phyloP scores from a whole-genome alignment of 2,329 filamentous ascomycete species.

The Apiospora marii region DNA sequence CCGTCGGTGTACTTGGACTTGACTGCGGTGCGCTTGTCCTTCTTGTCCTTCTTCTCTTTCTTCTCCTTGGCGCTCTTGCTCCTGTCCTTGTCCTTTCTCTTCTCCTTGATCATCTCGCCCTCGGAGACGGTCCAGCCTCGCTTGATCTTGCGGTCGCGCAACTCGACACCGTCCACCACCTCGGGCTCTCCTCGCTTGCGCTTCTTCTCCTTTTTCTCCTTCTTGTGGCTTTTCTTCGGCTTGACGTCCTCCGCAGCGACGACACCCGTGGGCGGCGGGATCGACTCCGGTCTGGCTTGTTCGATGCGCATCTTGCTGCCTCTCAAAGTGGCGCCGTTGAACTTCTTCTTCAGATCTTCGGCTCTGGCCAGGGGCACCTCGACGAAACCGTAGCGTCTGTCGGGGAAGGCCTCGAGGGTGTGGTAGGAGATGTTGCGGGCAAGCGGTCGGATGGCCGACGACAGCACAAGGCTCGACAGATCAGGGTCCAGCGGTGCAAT shows the following conservation, averaged over 20 bases:
- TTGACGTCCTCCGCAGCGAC: slow-evolving; percentile 42
- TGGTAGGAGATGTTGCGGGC: slow-evolving; percentile 91
- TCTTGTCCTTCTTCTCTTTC: slow-evolving; percentile 62
- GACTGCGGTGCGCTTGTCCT: slow-evolving; percentile 59
- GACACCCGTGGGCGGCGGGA: slow-evolving; percentile 47
- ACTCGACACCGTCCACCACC: slow-evolving; percentile 70
- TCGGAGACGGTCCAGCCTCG: slow-evolving; percentile 84
- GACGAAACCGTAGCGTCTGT: slow-evolving; percentile 88
- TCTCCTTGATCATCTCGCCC: slow-evolving; percentile 56
- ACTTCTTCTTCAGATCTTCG: slow-evolving; percentile 88
- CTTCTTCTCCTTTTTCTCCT: slow-evolving; percentile 55
- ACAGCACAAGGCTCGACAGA: slow-evolving; percentile 76
- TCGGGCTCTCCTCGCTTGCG: slow-evolving; percentile 58
- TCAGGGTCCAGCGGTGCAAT: slow-evolving; percentile 85
- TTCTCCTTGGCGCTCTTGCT: slow-evolving; percentile 58
- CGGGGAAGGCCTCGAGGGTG: slow-evolving; percentile 83
- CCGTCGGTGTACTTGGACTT: slow-evolving; percentile 83
- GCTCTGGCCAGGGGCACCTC: slow-evolving; percentile 84
- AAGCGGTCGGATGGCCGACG: slow-evolving; percentile 68
- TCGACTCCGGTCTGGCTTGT: slow-evolving; percentile 73
- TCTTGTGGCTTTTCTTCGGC: slow-evolving; percentile 42
- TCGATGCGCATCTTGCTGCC: slow-evolving; percentile 88
- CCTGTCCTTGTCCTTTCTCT: slow-evolving; percentile 53
- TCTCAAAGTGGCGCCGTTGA: slow-evolving; percentile 85
- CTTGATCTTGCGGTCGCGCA: slow-evolving; percentile 82